phyloP scores from a whole-genome alignment of 2,329 filamentous ascomycete species.

The Fusarium pininemorale region DNA sequence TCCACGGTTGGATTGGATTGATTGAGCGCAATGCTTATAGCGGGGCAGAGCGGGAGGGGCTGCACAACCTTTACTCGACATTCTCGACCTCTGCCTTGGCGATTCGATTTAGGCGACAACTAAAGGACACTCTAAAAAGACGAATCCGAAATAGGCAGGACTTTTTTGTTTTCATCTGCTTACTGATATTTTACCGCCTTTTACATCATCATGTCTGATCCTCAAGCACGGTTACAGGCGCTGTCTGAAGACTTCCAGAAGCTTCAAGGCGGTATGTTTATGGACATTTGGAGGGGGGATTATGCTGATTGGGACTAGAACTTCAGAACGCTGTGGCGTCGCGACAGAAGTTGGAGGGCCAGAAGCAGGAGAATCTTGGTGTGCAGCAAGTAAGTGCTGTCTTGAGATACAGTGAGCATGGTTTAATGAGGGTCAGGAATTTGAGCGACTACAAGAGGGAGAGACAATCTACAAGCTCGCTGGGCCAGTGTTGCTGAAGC shows the following conservation, averaged over 20 bases:
- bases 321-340: slow-evolving; percentile 79
- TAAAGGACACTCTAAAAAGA: background rate
- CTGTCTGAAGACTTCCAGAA: slow-evolving; percentile 89
- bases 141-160: slow-evolving; percentile 3
- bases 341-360: slow-evolving; percentile 90
- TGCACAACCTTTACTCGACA: slow-evolving; percentile 31
- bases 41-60: slow-evolving; percentile 45
- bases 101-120: slow-evolving; percentile 29
- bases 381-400: slow-evolving; percentile 75
- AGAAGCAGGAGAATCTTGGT: slow-evolving; percentile 90
- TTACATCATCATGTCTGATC: slow-evolving; percentile 67
- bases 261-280: slow-evolving; percentile 77
- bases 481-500: slow-evolving; percentile 91
- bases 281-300: background rate
- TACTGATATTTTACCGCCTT: background rate
- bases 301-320: slow-evolving; percentile 62
- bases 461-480: slow-evolving; percentile 96
- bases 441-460: slow-evolving; percentile 78
- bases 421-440: slow-evolving; percentile 69
- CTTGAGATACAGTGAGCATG: background rate
- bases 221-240: slow-evolving; percentile 80
- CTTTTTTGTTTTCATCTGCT: background rate
- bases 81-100: background rate
- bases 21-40: slow-evolving; percentile 46
- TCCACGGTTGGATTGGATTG: slow-evolving; percentile 5